Conservation (phyloP, 2,329 filamentous ascomycete genomes). For the Akanthomyces uredinophilus region DNA sequence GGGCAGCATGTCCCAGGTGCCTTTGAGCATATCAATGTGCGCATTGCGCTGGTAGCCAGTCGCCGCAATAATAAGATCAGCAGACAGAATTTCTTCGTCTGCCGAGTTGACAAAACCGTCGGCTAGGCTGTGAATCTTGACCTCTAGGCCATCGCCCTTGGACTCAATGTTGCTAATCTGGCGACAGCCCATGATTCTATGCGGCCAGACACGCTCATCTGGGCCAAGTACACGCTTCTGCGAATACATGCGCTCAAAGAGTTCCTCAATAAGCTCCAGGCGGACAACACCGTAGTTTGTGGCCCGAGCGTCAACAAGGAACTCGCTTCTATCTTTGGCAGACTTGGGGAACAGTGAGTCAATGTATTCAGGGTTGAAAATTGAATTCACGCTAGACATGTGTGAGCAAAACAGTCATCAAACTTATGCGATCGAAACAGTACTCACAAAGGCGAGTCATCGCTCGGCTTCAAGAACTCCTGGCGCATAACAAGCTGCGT, state of each 20-base stretch:
- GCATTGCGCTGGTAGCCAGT: slow-evolving; percentile 78
- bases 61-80: slow-evolving; percentile 78
- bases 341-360: slow-evolving; percentile 69
- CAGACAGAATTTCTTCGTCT: slow-evolving; percentile 60
- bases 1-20: slow-evolving; percentile 61
- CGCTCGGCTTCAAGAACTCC: slow-evolving; percentile 79
- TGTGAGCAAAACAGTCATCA: slow-evolving; percentile 17
- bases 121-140: slow-evolving; percentile 50
- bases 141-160: slow-evolving; percentile 44
- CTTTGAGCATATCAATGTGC: slow-evolving; percentile 71
- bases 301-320: slow-evolving; percentile 65
- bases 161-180: slow-evolving; percentile 59
- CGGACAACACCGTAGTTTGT: slow-evolving; percentile 96
- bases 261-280: slow-evolving; percentile 79
- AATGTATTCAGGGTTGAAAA: slow-evolving; percentile 86
- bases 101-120: slow-evolving; percentile 32
- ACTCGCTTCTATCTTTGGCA: slow-evolving; percentile 52
- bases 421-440: background rate
- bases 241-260: slow-evolving; percentile 84
- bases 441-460: slow-evolving; percentile 90
- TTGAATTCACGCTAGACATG: slow-evolving; percentile 79
- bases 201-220: slow-evolving; percentile 72
- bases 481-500: slow-evolving; percentile 77
- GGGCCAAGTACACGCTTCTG: slow-evolving; percentile 67
- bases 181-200: slow-evolving; percentile 69